These are phyloP conservation scores for Candida sonorensis DNA, from an alignment of 805 yeast genomes.

Conservation along the genomic window DNA sequence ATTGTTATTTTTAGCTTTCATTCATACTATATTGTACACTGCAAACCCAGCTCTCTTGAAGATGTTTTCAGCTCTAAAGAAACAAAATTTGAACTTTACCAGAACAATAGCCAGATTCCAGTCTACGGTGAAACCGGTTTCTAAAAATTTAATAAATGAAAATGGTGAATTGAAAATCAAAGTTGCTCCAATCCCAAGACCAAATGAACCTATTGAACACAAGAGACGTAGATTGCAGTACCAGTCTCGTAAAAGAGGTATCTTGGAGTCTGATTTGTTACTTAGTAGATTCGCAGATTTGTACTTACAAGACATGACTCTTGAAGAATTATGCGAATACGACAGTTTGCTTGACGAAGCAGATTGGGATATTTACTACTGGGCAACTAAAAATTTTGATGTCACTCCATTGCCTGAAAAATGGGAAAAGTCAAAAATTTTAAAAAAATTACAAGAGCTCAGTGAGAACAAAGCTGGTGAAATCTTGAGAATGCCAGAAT, in stretches of 20 bases:
- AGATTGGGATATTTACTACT: slow-evolving; percentile 99
- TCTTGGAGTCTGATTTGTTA: slow-evolving; percentile 84
- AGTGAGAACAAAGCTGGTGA: slow-evolving; percentile 67
- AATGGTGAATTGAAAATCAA: slow-evolving; percentile 47
- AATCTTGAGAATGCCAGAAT: slow-evolving; percentile 82
- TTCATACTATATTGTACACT: no score
- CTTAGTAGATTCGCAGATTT: slow-evolving; percentile 80
- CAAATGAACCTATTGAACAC: slow-evolving; percentile 61
- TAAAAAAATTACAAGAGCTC: slow-evolving; percentile 61
- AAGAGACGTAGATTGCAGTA: slow-evolving; percentile 85
- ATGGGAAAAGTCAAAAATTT: slow-evolving; percentile 67
- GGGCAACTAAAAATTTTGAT: slow-evolving; percentile 85
- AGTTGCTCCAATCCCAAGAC: slow-evolving; percentile 74
- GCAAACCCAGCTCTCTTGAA: no score
- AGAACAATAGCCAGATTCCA: slow-evolving; percentile 1
- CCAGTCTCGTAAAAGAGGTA: slow-evolving; percentile 93
- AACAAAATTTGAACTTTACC: no score
- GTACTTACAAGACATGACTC: slow-evolving; percentile 51
- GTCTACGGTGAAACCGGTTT: no score
- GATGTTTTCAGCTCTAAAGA: neutral
- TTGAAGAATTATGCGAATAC: slow-evolving; percentile 74
- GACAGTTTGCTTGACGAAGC: slow-evolving; percentile 82
- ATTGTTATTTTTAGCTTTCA: no score
- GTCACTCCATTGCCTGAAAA: slow-evolving; percentile 82
- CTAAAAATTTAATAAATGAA: slow-evolving; percentile 16